A percentile compares a stretch with the other conserved stretches of the same genome.
Conservation (phyloP, 139 green algal species). For the Coelastrella sp. region DNA sequence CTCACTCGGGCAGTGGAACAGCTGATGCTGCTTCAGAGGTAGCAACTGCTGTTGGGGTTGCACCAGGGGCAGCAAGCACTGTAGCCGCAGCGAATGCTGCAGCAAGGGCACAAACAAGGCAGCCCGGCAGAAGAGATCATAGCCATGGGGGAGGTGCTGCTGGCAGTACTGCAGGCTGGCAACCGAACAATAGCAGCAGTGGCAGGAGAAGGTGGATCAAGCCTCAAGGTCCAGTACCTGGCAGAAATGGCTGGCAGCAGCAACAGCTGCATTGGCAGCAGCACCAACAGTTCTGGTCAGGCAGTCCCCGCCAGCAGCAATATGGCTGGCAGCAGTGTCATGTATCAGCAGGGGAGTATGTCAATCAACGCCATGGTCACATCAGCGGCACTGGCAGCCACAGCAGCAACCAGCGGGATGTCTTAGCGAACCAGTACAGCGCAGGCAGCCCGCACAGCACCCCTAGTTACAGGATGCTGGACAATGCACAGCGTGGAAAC, state of each 20-base stretch:
- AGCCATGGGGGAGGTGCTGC: no score
- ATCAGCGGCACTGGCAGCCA: neutral
- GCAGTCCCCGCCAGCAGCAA: neutral
- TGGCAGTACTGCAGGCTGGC: no score
- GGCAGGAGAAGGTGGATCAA: neutral
- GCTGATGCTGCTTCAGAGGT: neutral
- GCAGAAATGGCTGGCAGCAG: neutral
- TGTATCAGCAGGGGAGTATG: no score
- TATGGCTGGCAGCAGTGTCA: neutral
- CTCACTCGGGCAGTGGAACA: neutral
- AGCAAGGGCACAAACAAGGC: no score
- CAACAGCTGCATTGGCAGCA: conserved; percentile 18
- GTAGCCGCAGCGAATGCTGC: neutral
- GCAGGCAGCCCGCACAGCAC: neutral
- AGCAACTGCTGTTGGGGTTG: neutral
- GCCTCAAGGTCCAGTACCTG: neutral
- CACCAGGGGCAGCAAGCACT: neutral
- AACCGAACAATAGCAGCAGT: neutral
- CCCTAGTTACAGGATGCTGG: neutral
- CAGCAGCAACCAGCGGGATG: neutral
- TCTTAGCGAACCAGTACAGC: neutral
- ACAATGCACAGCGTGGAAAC: neutral
- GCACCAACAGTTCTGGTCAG: neutral
- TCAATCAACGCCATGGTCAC: no score
- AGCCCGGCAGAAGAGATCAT: no score